Base-by-base conservation (phyloP, 306 rosid species). In the Glycine soja region DNA sequence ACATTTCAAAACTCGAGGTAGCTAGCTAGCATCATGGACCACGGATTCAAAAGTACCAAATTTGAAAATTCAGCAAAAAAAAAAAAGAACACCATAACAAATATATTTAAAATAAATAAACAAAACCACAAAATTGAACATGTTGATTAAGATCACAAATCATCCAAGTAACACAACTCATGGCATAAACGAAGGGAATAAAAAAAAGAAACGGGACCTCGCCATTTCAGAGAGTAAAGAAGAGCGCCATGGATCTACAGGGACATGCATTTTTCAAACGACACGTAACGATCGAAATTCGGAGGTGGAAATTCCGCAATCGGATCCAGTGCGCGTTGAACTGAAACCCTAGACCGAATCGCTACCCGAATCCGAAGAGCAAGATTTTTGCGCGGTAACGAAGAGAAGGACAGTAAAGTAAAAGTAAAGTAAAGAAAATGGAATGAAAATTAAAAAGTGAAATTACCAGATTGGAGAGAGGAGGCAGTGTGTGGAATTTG, bases 341-440 rank as follows among this genome's bases (percentile, higher is more conserved):
- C 58, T 78, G 85, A 89, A 93, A 89, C 93, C 97, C 92, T 88
- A 90, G 85, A 83, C 75, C 11, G 13, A n/a, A 14, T 16, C 30
- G 32, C 3, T 3, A 61, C 66, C 58, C 43, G 59, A 78, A 88
- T 80, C 87, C 54, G 77, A 59, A 16, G 50, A 74, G 54, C 15
- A 51, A 85, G 67, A 48, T 13, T 61, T 61, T 30, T 24, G 40
- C n/a, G 14, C 14, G 53, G 71, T 78, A 58, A 77, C 45, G 83
- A 70, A 11, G 54, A 69, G 16, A 24, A 24, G 30, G 43, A 57
- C 4, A 18, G 67, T 24, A 32, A 61, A 30, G 43, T 61, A 10
- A 61, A 24, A 19, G 67, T 3, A 38, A 38, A 38, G 43, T 4
- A 40, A 40, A 24, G 4, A 43, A 30, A 30, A 61, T 61, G 24